Base-by-base conservation (phyloP, 2,329 filamentous ascomycete genomes). In the Ascochyta clinopodiicola region DNA sequence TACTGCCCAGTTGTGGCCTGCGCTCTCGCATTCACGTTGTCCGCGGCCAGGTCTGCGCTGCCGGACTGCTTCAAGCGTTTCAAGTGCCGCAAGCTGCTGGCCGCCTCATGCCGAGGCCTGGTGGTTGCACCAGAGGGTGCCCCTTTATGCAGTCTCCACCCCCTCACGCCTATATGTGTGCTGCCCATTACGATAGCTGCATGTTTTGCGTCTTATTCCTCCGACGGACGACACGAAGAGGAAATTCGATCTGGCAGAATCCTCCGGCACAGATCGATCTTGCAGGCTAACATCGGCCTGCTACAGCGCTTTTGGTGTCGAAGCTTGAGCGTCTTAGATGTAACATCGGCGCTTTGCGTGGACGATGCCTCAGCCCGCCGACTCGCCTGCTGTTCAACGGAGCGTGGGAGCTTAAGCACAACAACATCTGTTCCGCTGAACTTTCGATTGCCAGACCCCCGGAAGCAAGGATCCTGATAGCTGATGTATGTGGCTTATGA, bases 101-200 rank as follows among this genome's bases (percentile, higher is more conserved):
- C 58, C 51, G 57, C 43, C 48, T 61, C 59, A 61, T 62, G 64
- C 64, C 56, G 56, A 59, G 59, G 57, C 56, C 54, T 39, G 40
- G 38, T n/a, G 45, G 50, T 52, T 43, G 9, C 48, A 55, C 57
- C 50, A 50, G 37, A 49, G 51, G 32, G 44, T 61, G 53, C 61
- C 65, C 65, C 64, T 67, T 69, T 66, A 68, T 68, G 66, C 64
- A 34, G 49, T 46, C 53, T 57, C 43, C 57, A 51, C 49, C 51
- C 21, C 45, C 37, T 34, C n/a, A 51, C 19, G 24, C 27, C 27
- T 36, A 8, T n/a, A 36, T 32, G 25, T 32, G 37, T 19, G 19
- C 29, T 47, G 42, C 52, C 52, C 46, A 47, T 51, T 39, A 32
- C 12, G 8, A 12, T 38, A 43, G 36, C n/a, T 44, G 29, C 34